Percentiles rank a stretch among this genome's conserved stretches.
phyloP scores from a whole-genome alignment of 1,284 basidiomycete genomes.

The Ceratobasidium sp. region DNA sequence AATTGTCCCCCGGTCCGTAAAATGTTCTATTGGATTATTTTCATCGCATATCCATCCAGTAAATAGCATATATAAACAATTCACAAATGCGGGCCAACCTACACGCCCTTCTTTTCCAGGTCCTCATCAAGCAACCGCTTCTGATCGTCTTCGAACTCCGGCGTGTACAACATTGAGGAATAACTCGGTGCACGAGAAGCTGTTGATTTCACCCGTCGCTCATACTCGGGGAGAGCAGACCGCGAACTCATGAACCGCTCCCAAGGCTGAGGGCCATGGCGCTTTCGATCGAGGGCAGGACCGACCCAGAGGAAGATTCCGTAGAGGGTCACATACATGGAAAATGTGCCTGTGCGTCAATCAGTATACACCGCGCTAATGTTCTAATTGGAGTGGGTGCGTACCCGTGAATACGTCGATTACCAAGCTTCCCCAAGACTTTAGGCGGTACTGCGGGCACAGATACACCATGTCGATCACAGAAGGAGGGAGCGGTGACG shows the following conservation, averaged over 20 bases:
- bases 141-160: constrained; percentile 3
- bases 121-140: constrained; percentile 6
- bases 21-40: too few species aligned
- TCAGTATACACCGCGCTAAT: too few species aligned
- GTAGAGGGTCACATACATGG: constrained; percentile 22
- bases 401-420: constrained; percentile 18
- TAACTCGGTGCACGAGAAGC: background rate
- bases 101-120: background rate
- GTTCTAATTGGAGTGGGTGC: background rate
- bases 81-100: too few species aligned
- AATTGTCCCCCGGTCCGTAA: too few species aligned
- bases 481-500: constrained; percentile 1
- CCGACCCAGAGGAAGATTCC: constrained; percentile 19
- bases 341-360: constrained; percentile 12
- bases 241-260: background rate
- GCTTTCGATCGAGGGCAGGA: constrained; percentile 3
- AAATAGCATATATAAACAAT: too few species aligned
- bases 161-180: background rate
- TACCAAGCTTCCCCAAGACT: constrained; percentile 2
- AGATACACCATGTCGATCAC: constrained; percentile 24
- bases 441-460: constrained; percentile 24
- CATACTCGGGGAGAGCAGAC: background rate
- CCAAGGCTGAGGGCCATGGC: constrained; percentile 11
- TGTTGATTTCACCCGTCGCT: too few species aligned
- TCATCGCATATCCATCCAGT: too few species aligned